These are phyloP conservation scores for Peltaster fructicola DNA, from an alignment of 2,329 filamentous ascomycete genomes.

Conservation along the genomic window DNA sequence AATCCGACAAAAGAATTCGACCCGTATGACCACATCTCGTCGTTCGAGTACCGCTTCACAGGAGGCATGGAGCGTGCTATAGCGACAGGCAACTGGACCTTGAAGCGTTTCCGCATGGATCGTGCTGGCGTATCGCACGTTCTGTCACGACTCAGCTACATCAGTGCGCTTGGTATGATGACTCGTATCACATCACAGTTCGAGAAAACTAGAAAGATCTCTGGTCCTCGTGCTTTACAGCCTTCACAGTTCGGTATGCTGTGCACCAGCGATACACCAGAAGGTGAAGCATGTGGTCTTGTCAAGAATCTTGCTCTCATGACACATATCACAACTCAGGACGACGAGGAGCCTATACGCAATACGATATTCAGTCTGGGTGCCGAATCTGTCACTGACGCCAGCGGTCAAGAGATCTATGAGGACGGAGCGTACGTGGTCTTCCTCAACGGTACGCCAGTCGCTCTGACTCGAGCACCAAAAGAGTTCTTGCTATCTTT, in stretches of 20 bases:
- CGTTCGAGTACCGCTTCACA: conserved; percentile 74
- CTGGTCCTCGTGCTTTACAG: conserved; percentile 84
- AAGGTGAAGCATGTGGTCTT: conserved; percentile 94
- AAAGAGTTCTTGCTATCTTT: conserved; percentile 76
- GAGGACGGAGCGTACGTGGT: conserved; percentile 70
- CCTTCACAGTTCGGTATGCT: conserved; percentile 98
- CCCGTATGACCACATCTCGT: conserved; percentile 65
- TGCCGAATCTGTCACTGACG: conserved; percentile 60
- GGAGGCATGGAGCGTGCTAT: conserved; percentile 90
- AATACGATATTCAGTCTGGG: conserved; percentile 76
- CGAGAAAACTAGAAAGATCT: conserved; percentile 94
- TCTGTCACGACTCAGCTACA: conserved; percentile 86
- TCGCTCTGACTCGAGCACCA: conserved; percentile 69
- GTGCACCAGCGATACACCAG: conserved; percentile 89
- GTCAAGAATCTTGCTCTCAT: conserved; percentile 97
- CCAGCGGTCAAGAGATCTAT: conserved; percentile 77
- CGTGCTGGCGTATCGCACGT: conserved; percentile 93
- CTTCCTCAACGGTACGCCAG: conserved; percentile 87
- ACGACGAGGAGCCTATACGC: conserved; percentile 78
- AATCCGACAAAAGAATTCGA: conserved; percentile 80
- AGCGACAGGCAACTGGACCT: conserved; percentile 91
- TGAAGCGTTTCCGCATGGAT: conserved; percentile 98
- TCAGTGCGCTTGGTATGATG: conserved; percentile 97
- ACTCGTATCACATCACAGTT: conserved; percentile 96
- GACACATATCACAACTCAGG: conserved; percentile 97